A percentile compares a stretch with the other conserved stretches of the same genome.
Conservation (phyloP, 495 filamentous ascomycete species). For the Tuber magnatum region DNA sequence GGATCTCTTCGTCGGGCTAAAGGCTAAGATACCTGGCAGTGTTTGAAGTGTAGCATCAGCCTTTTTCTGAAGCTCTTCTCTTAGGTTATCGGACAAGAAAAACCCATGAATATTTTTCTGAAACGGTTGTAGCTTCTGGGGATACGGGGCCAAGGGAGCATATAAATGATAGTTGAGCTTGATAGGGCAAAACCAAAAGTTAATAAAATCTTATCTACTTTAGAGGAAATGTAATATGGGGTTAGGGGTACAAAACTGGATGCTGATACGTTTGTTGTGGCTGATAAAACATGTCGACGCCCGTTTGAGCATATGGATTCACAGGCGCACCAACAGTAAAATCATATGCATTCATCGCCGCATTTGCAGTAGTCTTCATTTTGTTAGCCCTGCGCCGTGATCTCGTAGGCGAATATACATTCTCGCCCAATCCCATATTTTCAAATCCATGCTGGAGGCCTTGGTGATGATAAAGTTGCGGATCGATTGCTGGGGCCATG, state of each 20-base stretch:
- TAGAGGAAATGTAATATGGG: background rate
- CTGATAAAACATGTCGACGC: constrained; percentile 46
- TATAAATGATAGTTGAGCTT: constrained; percentile 85
- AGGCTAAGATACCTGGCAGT: constrained; percentile 60
- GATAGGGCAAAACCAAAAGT: constrained; percentile 18
- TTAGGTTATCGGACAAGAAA: constrained; percentile 73
- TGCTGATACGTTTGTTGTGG: constrained; percentile 53
- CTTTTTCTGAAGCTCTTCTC: constrained; percentile 86
- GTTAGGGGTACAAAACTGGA: constrained; percentile 52
- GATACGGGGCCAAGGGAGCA: constrained; percentile 74
- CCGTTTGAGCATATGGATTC: constrained; percentile 53
- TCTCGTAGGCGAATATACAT: constrained; percentile 42
- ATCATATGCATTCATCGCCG: constrained; percentile 33
- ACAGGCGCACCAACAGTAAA: constrained; percentile 45
- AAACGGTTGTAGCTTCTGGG: constrained; percentile 68
- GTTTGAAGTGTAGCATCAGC: constrained; percentile 75
- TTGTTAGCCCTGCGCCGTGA: constrained; percentile 41
- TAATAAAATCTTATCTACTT: constrained; percentile 15
- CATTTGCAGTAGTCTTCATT: constrained; percentile 39
- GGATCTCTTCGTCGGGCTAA: background rate
- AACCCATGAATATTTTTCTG: constrained; percentile 81
- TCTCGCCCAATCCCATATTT: constrained; percentile 39
- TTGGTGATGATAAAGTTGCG: constrained; percentile 36
- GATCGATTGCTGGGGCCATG: constrained; percentile 33
- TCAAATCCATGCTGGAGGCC: constrained; percentile 40